Evolutionary conservation across 257 asterid species (phyloP), one percentile per base, ranked within the genome.

Genomic region (Nicotiana sylvestris): DNA sequence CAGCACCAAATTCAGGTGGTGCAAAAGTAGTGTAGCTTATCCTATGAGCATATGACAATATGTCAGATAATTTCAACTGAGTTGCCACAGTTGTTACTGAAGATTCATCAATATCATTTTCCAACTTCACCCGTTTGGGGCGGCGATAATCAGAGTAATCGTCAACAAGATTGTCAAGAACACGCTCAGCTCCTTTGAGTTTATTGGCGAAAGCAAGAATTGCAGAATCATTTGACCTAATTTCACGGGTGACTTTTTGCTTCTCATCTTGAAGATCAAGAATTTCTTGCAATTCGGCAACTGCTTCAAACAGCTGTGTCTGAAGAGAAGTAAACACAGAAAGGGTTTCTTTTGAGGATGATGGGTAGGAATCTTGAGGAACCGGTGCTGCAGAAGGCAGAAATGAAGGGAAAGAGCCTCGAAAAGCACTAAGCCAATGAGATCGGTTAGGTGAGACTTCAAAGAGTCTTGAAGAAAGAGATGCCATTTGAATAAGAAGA

Each of bases 21-120:
- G 98, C 99, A 55, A 94, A 96, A 33, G 99, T 94, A 11, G 98
- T 96, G 92, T 96, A 96, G 88, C 98, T 96, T 77, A 96, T 91
- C 85, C 85, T 90, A 66, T 93, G 98, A 1, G 98, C 98, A 58
- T 91, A 96, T 0, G 98, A 93, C 78, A 96, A 70, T 70, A 96
- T 88, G 84, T 96, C 97, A 0, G 98, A 87, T 27, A 93, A 78
- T 78, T 96, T 96, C 66, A 96, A 87, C 86, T 82, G 97, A 29
- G 97, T 92, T 60, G 90, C 89, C 53, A 93, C 89, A 2, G 97
- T 92, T 9, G 99, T 92, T 35, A 93, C 87, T 7, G 91, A 85
- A 83, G 91, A 88, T 82, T 86, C 90, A 13, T 90, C 90, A 4
- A 80, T 16, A 43, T 81, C 81, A 18, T 87, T 84, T 3, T 64